Evolutionary conservation across 352 stramenopile species (phyloP).

Genomic region (Pythium rishiriense): DNA sequence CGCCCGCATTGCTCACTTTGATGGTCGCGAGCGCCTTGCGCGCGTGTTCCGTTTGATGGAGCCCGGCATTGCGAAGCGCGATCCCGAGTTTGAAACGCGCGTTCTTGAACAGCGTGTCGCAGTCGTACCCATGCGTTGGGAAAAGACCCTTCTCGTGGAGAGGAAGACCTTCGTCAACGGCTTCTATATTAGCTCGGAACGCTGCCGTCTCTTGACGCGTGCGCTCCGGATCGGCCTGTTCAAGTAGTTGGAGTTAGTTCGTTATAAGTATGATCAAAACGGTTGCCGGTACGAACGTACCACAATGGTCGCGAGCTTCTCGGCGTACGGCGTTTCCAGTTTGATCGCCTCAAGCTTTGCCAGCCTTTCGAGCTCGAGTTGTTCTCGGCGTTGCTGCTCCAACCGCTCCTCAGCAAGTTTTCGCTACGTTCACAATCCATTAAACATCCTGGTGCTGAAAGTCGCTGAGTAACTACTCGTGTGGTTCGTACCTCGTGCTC

Average conservation of each 20-base stretch:
- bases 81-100: conserved; percentile 80
- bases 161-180: conserved; percentile 51
- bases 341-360: conserved; percentile 63
- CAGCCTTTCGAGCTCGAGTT: conserved; percentile 37
- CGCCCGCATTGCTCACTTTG: conserved; percentile 66
- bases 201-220: conserved; percentile 69
- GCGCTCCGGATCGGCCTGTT: conserved; percentile 60
- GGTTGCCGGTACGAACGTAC: conserved; percentile 27
- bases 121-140: conserved; percentile 73
- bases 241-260: neutral
- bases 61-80: conserved; percentile 64
- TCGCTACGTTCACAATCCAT: conserved; percentile 32
- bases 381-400: conserved; percentile 30
- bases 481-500: conserved; percentile 56
- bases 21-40: conserved; percentile 63
- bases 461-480: too few relatives aligned
- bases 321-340: conserved; percentile 66
- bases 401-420: conserved; percentile 51
- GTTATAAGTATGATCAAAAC: neutral
- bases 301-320: conserved; percentile 55
- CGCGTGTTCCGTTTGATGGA: conserved; percentile 68
- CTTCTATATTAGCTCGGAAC: conserved; percentile 68
- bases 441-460: too few relatives aligned
- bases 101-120: conserved; percentile 77
- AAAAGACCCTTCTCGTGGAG: conserved; percentile 71